These are phyloP conservation scores for Dictyophora rubrovolvata DNA, from an alignment of 768 basidiomycete species.

Conservation along the genomic window DNA sequence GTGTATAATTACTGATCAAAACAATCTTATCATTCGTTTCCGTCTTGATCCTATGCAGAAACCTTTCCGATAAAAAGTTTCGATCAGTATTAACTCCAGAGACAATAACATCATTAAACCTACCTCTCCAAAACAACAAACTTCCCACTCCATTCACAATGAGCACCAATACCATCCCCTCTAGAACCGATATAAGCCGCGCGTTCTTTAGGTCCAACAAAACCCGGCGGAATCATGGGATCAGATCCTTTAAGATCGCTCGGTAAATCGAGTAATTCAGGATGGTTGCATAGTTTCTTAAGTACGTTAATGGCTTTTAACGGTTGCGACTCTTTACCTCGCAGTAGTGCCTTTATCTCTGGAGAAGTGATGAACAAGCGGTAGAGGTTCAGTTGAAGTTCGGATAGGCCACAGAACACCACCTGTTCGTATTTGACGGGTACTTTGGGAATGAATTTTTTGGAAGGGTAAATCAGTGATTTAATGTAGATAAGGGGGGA, in stretches of 20 bases:
- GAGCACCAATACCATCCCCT: constrained; percentile 29
- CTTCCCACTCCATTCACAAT: constrained; percentile 83
- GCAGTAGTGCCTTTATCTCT: constrained; percentile 81
- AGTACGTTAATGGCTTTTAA: constrained; percentile 91
- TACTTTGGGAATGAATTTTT: constrained; percentile 38
- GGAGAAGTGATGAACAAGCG: constrained; percentile 86
- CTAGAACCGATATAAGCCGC: constrained; percentile 15
- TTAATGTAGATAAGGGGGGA: constrained; percentile 2
- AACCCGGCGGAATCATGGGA: constrained; percentile 70
- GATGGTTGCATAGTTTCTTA: constrained; percentile 94
- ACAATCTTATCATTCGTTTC: constrained; percentile 92
- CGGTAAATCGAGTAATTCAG: constrained; percentile 79
- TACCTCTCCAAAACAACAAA: constrained; percentile 89
- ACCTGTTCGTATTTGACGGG: constrained; percentile 99
- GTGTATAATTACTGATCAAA: constrained; percentile 92
- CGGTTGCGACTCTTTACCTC: constrained; percentile 85
- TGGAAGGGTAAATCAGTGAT: constrained; percentile 5
- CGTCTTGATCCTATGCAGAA: constrained; percentile 71
- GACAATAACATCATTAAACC: constrained; percentile 8
- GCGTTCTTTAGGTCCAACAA: constrained; percentile 39
- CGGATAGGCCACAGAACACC: constrained; percentile 81
- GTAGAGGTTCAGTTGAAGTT: constrained; percentile 78
- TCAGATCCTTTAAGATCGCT: constrained; percentile 78
- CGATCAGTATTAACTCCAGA: not conserved
- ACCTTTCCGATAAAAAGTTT: constrained; percentile 42